Evolutionary conservation across 1,139 yeast species (phyloP), one percentile per base, ranked within the genome.

Genomic region (Suhomyces wounanorum): DNA sequence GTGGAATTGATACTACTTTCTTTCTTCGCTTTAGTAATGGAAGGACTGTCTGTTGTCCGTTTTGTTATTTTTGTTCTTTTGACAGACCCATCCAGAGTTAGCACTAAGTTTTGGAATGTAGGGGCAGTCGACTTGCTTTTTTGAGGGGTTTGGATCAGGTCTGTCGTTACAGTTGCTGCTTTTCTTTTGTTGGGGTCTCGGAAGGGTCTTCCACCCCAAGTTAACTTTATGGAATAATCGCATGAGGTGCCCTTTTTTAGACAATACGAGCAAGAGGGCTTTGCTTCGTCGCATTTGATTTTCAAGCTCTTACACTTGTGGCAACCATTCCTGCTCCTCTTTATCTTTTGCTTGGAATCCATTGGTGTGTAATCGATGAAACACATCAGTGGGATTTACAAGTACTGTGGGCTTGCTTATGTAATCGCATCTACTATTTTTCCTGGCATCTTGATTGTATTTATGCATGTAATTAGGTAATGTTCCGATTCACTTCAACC

Each of bases 141-240:
- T 26, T 26, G 30, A 10, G 30, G 6, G 13, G 10, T 26, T 4
- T 8, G 13, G 13, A 26, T 10, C 30, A 9, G 30, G 3, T 26
- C 30, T 26, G 30, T 26, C 10, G 30, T 26, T 8, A 14, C 47
- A 40, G 31, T 53, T 43, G 39, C 47, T 11, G 49, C 16, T 59
- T 40, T 69, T 45, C 75, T 73, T 54, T 75, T 79, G 55, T 54
- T 49, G 13, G 54, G 44, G 50, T 73, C 67, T 52, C 72, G 71
- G 55, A 74, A 83, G 0, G 89, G 90, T 47, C 92, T 66, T 0
- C 94, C 94, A 21, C 92, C 94, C 96, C 96, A 88, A 0, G 84
- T 81, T 40, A 88, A 70, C 55, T 78, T 82, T 25, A 87, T 60
- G 3, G 86, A 73, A 60, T 88, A 88, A 59, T 87, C 92, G 66